phyloP scores from a whole-genome alignment of 2,329 filamentous ascomycete species.

The Penicillium sp. region DNA sequence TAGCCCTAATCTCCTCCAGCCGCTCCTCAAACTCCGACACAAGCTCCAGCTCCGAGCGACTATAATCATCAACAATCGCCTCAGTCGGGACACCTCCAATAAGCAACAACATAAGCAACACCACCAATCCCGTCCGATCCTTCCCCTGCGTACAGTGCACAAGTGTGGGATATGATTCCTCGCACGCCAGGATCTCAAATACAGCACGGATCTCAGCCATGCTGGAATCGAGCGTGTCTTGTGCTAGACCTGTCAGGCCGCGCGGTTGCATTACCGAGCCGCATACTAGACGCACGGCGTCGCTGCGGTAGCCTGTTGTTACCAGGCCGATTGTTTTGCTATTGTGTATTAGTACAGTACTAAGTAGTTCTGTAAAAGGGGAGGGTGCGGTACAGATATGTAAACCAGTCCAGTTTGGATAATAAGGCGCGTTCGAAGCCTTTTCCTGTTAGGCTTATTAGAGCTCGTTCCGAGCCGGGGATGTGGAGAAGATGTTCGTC shows the following conservation, averaged over 20 bases:
- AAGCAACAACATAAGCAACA: conserved; percentile 66
- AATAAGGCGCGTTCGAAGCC: conserved; percentile 68
- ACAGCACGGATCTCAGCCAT: conserved; percentile 63
- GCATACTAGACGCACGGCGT: conserved; percentile 68
- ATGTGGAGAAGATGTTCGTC: conserved; percentile 60
- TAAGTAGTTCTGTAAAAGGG: too few relatives aligned
- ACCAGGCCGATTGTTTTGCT: conserved; percentile 63
- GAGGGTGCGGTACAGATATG: conserved; percentile 54
- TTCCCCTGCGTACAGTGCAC: conserved; percentile 89
- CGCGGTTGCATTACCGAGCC: conserved; percentile 68
- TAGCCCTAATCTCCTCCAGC: conserved; percentile 63
- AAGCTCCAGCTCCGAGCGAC: conserved; percentile 61
- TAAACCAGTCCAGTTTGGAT: conserved; percentile 65
- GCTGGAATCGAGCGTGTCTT: conserved; percentile 67
- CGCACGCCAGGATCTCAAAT: conserved; percentile 61
- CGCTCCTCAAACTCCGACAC: conserved; percentile 60
- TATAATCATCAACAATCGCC: conserved; percentile 70
- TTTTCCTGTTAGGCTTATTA: conserved; percentile 72
- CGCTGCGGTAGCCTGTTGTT: conserved; percentile 63
- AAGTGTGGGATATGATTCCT: conserved; percentile 60
- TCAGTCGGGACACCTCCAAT: conserved; percentile 52
- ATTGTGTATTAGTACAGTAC: neutral
- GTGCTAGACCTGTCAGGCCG: conserved; percentile 68
- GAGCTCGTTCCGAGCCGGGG: conserved; percentile 59
- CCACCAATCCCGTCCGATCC: conserved; percentile 72